phyloP scores from a whole-genome alignment of 495 filamentous ascomycete genomes.

The Glutinoglossum americanum region DNA sequence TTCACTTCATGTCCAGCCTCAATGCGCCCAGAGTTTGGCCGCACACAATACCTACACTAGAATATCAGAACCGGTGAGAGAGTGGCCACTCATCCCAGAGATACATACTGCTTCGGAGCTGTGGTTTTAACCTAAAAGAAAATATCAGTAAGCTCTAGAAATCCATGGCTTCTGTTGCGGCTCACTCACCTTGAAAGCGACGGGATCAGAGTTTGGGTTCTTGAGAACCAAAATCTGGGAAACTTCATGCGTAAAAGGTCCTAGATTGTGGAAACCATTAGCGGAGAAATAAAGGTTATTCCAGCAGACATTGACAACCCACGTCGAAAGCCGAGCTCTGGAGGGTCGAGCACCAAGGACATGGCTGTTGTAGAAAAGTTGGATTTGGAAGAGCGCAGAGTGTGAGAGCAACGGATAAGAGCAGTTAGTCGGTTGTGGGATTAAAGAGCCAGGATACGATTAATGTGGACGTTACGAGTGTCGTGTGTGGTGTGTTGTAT shows the following conservation, averaged over 20 bases:
- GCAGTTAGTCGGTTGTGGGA: background rate
- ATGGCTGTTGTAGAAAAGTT: slow-evolving; percentile 26
- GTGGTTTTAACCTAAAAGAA: slow-evolving; percentile 80
- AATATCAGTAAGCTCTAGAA: background rate
- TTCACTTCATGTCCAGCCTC: slow-evolving; percentile 73
- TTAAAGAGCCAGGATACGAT: background rate
- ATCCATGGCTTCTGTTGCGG: background rate
- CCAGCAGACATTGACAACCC: slow-evolving; percentile 18
- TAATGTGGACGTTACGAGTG: background rate
- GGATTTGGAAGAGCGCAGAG: background rate
- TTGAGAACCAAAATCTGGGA: slow-evolving; percentile 59
- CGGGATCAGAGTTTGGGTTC: slow-evolving; percentile 55
- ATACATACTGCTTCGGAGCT: slow-evolving; percentile 85
- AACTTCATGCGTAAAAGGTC: slow-evolving; percentile 83
- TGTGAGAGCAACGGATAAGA: background rate
- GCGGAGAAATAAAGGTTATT: background rate
- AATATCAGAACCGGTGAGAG: background rate
- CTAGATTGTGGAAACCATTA: slow-evolving; percentile 21
- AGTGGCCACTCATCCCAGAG: background rate
- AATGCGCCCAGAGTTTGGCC: slow-evolving; percentile 90
- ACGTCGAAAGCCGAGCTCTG: slow-evolving; percentile 88
- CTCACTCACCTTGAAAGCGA: slow-evolving; percentile 79
- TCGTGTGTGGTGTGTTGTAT: background rate
- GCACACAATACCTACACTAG: slow-evolving; percentile 68
- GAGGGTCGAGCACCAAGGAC: slow-evolving; percentile 82